Evolutionary conservation across 129 eudicot genomes (phyloP), one percentile per base, ranked within the genome.

Genomic region (Escallonia herrerae): DNA sequence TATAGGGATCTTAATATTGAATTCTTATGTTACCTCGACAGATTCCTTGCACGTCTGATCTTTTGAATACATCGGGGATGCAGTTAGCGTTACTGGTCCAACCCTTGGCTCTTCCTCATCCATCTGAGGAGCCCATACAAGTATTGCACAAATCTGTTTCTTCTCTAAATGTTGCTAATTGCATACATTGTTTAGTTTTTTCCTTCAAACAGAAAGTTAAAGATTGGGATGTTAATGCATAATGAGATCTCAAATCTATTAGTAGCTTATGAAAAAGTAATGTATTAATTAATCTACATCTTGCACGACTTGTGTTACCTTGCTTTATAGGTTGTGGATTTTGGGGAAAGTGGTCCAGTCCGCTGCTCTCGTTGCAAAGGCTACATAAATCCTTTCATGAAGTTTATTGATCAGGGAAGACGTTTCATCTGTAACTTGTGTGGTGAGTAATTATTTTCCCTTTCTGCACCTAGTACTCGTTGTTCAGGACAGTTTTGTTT

Each of bases 281-380:
- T 41, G 56, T 40, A 15, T 41, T 41, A 46, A 52, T 61, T 14
- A 59, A 22, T 49, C 10, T 63, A 6, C 56, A 6, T 43, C 15
- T 15, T 48, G n/a, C 3, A 40, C 49, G 38, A 48, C 52, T 48
- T 51, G 13, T 55, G 56, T 37, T 45, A 4, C 37, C n/a, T 22
- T 72, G 38, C 37, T 63, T 43, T 62, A 4, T 79, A 94, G 99
- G 77, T 86, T 45, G 99, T 94, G 73, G 99, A 94, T 80, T 89
- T 94, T 80, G 96, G 97, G 14, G 99, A 94, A 78, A 73, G 90
- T 82, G 99, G 97, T 47, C 99, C 99, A 39, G 91, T 94, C 60
- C 93, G 99, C 12, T 94, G 99, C 78, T 86, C 93, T 71, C 97
- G 95, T 42, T 94, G 99, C 86, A 94, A 94, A 80, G 99, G 91